Conservation (phyloP, 345 rosid species). For the Gossypium longicalyx region DNA sequence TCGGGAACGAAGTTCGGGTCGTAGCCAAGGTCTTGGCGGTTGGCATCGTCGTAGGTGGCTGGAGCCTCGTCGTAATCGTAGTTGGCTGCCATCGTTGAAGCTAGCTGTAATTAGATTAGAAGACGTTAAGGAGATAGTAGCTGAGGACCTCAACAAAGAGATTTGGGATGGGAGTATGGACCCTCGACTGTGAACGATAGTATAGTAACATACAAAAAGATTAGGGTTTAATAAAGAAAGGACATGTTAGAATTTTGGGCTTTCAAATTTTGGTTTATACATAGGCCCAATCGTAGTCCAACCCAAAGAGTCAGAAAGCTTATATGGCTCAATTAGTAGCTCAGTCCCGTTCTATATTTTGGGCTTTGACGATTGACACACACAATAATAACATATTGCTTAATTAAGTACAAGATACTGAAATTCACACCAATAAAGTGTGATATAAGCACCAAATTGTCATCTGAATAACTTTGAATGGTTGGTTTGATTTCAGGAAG, state of each 20-base stretch:
- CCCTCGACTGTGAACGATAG: not conserved
- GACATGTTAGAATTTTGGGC: not conserved
- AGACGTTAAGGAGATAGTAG: not conserved
- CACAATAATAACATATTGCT: not conserved
- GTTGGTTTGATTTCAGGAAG: not conserved
- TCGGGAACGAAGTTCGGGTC: slow-evolving; percentile 94
- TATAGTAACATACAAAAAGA: not conserved
- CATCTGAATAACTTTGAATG: not conserved
- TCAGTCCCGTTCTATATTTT: not conserved
- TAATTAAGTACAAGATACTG: not conserved
- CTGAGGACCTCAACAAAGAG: not conserved
- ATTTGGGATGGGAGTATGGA: not conserved
- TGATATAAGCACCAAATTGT: not conserved
- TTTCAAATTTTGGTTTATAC: slow-evolving; percentile 4
- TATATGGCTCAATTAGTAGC: not conserved
- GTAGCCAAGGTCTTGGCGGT: slow-evolving; percentile 45
- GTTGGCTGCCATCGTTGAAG: slow-evolving; percentile 46
- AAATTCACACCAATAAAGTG: not conserved
- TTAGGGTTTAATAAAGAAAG: slow-evolving; percentile 33
- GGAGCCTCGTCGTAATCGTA: slow-evolving; percentile 55
- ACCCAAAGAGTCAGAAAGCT: not conserved
- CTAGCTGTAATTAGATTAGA: not conserved
- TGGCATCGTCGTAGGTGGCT: slow-evolving; percentile 35
- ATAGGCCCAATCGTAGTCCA: not conserved
- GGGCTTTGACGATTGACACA: not conserved